Evolutionary conservation across 352 stramenopile species (phyloP), one percentile per base, ranked within the genome.

Genomic region (Pythium vanterpoolii): DNA sequence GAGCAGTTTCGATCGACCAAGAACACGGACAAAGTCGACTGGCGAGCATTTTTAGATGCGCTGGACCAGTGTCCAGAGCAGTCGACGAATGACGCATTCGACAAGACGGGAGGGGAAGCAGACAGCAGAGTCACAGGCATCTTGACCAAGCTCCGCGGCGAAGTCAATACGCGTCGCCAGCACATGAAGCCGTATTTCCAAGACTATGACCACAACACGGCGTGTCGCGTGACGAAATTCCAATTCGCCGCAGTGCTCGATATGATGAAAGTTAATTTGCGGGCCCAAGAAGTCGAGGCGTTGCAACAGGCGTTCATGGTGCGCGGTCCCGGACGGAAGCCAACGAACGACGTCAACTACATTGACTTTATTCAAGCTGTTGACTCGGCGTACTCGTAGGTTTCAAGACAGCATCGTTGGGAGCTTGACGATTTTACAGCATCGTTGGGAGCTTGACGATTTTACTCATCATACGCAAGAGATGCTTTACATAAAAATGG

Each of bases 171-270:
- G 36, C 77, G 79, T 1, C 77, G 83, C 2, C 44, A 93, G 19
- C 77, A 93, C 69, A 88, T 95, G 77, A 95, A 95, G 71, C 81
- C 85, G 24, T 93, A 92, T 65, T 93, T 91, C 64, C 79, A 93
- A 61, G 83, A 95, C 67, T 93, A 93, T 64, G 83, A 93, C 68
- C 79, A 86, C 66, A 95, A 85, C 66, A 78, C 73, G 33, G 68
- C 84, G 52, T 79, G 69, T 2, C 78, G 72, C 31, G 83, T 95
- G 56, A 93, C 76, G 40, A 89, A 87, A 66, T 90, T 82, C 61
- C 85, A 95, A 66, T 93, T 90, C 33, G 83, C 81, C 8, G 82
- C 83, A 0, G 83, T 95, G 52, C 73, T 95, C 10, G 78, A 95
- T 63, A 88, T 92, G 73, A 95, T 95, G 85, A 73, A 88, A 38